Percentiles rank a stretch among this genome's conserved stretches.
Conservation (phyloP, 148 eudicot genomes). For the Heliamphora exappendiculata region DNA sequence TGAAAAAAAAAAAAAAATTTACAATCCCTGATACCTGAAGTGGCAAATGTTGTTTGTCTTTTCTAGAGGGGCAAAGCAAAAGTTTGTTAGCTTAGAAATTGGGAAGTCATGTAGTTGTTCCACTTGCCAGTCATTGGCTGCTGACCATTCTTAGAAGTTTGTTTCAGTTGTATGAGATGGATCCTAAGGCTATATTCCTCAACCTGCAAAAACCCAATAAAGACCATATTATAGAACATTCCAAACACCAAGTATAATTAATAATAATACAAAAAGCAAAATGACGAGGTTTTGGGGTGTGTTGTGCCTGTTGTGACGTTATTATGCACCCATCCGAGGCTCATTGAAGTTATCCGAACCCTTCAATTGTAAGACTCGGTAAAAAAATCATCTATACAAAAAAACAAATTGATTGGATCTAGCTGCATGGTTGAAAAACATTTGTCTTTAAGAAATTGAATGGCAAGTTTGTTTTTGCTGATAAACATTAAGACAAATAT, state of each 20-base stretch:
- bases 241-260: background rate
- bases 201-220: constrained; percentile 30
- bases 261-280: background rate
- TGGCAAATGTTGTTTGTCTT: background rate
- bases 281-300: too few relatives aligned
- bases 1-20: constrained; percentile 11
- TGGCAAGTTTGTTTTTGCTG: too few relatives aligned
- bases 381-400: too few relatives aligned
- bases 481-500: too few relatives aligned
- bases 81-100: constrained; percentile 28
- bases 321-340: too few relatives aligned
- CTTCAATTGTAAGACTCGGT: too few relatives aligned
- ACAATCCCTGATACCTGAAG: constrained; percentile 21
- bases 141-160: constrained; percentile 37
- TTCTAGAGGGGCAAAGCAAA: constrained; percentile 9
- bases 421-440: too few relatives aligned
- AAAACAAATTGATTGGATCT: too few relatives aligned
- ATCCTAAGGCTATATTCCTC: constrained; percentile 63
- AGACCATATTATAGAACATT: background rate
- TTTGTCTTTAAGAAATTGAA: too few relatives aligned
- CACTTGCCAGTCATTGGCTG: constrained; percentile 3
- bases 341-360: too few relatives aligned
- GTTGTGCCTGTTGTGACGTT: too few relatives aligned
- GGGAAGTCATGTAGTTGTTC: constrained; percentile 12
- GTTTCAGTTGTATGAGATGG: constrained; percentile 54